Evolutionary conservation across 129 eudicot species (phyloP).

Genomic region (Pulicaria dysenterica): DNA sequence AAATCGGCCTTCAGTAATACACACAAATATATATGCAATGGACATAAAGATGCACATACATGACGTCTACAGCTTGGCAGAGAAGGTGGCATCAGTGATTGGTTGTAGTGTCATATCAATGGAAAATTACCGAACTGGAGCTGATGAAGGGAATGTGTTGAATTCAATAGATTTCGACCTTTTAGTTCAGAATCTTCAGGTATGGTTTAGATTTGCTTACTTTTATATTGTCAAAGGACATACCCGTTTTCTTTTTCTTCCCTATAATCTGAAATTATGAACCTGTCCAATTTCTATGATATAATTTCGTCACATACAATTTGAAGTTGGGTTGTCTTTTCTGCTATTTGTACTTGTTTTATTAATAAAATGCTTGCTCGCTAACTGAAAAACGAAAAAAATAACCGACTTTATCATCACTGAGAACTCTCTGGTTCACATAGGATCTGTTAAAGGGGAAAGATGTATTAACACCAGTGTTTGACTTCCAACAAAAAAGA

Average conservation of each 20-base stretch:
- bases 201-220: constrained; percentile 1
- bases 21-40: neutral
- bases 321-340: no score
- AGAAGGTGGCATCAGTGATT: constrained; percentile 98
- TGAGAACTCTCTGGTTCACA: constrained; percentile 22
- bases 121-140: constrained; percentile 93
- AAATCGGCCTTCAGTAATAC: neutral
- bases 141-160: constrained; percentile 81
- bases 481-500: constrained; percentile 83
- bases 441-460: constrained; percentile 85
- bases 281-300: no score
- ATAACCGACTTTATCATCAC: neutral
- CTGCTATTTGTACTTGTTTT: no score
- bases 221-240: no score
- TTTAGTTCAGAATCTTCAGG: constrained; percentile 91
- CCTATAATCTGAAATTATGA: no score
- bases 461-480: constrained; percentile 78
- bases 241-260: no score
- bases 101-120: constrained; percentile 85
- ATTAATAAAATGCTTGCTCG: no score
- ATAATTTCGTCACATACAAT: no score
- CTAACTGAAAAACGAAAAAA: neutral
- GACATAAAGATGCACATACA: constrained; percentile 28
- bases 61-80: constrained; percentile 75
- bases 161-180: constrained; percentile 85